phyloP scores from a whole-genome alignment of 1,284 basidiomycete genomes.

The Inonotus obliquus region DNA sequence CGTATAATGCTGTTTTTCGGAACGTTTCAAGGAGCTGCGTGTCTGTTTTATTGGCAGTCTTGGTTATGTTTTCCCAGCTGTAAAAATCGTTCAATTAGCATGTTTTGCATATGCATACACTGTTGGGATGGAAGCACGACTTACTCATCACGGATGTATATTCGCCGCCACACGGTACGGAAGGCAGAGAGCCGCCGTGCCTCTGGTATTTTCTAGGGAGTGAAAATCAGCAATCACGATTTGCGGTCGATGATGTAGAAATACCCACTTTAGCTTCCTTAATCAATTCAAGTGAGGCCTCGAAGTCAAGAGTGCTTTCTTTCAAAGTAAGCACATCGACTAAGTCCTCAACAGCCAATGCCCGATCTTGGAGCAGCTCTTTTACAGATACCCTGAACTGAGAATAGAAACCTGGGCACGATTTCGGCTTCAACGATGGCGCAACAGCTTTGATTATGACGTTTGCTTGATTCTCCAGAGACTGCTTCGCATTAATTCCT shows the following conservation, averaged over 20 bases:
- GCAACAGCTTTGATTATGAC: constrained; percentile 54
- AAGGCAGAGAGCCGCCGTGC: constrained; percentile 65
- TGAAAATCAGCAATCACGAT: background rate
- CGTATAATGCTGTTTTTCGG: constrained; percentile 64
- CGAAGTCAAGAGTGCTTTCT: constrained; percentile 57
- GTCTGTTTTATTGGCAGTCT: constrained; percentile 67
- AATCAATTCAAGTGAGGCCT: constrained; percentile 60
- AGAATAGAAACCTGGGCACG: constrained; percentile 43
- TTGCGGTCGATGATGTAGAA: background rate
- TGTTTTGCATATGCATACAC: background rate
- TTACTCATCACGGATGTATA: constrained; percentile 86
- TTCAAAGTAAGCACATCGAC: constrained; percentile 71
- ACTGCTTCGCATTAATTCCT: constrained; percentile 50
- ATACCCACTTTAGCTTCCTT: constrained; percentile 46
- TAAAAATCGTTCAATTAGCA: background rate
- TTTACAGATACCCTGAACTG: constrained; percentile 63
- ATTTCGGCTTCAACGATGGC: constrained; percentile 36
- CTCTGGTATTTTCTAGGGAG: constrained; percentile 57
- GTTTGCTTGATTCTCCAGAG: constrained; percentile 64
- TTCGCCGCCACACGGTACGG: constrained; percentile 77
- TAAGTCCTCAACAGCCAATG: constrained; percentile 61
- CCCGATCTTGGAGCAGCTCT: constrained; percentile 63
- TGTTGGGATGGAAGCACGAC: constrained; percentile 28
- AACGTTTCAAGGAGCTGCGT: constrained; percentile 63
- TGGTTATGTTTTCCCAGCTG: constrained; percentile 70